Evolutionary conservation across 352 stramenopile genomes (phyloP).

Genomic region (Phytophthora meadii): DNA sequence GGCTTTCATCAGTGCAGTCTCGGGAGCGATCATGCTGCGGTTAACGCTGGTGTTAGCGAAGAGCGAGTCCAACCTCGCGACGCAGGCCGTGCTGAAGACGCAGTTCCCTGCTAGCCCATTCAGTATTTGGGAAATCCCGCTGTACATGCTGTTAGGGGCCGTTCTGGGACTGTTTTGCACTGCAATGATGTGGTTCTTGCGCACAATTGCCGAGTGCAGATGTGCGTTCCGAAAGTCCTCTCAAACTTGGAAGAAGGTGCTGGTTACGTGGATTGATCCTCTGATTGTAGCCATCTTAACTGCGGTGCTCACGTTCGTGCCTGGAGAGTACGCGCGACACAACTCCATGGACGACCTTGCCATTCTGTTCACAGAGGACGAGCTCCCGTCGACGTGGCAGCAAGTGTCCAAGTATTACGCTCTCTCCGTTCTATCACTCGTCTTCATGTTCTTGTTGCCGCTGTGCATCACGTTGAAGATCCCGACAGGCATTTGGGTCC

Average conservation of each 20-base stretch:
- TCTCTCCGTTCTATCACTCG: constrained; percentile 47
- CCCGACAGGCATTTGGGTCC: constrained; percentile 85
- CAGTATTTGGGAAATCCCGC: constrained; percentile 74
- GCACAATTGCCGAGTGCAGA: constrained; percentile 56
- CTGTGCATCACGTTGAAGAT: constrained; percentile 86
- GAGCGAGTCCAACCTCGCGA: constrained; percentile 58
- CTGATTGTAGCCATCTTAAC: constrained; percentile 70
- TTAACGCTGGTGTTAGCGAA: constrained; percentile 69
- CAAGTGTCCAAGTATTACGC: constrained; percentile 76
- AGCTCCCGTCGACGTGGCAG: constrained; percentile 56
- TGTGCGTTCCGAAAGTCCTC: constrained; percentile 45
- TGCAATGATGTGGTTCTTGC: constrained; percentile 66
- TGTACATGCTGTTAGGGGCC: constrained; percentile 67
- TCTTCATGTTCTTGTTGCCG: constrained; percentile 74
- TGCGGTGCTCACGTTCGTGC: constrained; percentile 72
- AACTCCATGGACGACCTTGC: constrained; percentile 67
- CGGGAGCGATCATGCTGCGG: constrained; percentile 79
- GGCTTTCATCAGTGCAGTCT: constrained; percentile 86
- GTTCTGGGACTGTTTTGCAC: constrained; percentile 67
- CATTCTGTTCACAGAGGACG: constrained; percentile 63
- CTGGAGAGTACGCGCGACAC: constrained; percentile 65
- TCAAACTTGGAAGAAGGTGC: constrained; percentile 54
- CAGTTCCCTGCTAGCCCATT: constrained; percentile 60
- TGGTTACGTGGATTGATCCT: constrained; percentile 74
- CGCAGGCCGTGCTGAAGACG: constrained; percentile 58